Evolutionary conservation across 2,329 filamentous ascomycete species (phyloP).

Genomic region (Laburnicola sp.): DNA sequence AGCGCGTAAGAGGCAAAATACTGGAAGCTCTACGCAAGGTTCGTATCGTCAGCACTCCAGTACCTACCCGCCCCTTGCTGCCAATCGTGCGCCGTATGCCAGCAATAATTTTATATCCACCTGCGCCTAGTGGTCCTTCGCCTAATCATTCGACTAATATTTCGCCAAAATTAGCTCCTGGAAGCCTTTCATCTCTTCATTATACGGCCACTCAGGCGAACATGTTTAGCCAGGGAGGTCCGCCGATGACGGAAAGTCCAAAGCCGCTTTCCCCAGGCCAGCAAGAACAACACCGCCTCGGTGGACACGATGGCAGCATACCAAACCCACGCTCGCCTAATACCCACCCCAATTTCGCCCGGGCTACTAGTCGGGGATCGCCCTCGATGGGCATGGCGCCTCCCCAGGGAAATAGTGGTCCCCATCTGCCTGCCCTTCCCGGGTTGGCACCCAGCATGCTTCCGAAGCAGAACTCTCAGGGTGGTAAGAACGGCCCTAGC

Average conservation of each 20-base stretch:
- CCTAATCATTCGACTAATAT: conserved; percentile 47
- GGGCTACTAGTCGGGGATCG: conserved; percentile 60
- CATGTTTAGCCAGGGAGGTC: conserved; percentile 69
- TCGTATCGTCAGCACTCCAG: conserved; percentile 68
- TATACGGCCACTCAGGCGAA: conserved; percentile 46
- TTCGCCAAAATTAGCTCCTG: conserved; percentile 43
- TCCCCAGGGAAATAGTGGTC: conserved; percentile 47
- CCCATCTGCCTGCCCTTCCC: conserved; percentile 50
- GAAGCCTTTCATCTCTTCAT: conserved; percentile 43
- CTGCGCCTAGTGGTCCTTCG: conserved; percentile 32
- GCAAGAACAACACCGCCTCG: conserved; percentile 58
- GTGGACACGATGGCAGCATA: conserved; percentile 52
- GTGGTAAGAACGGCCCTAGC: conserved; percentile 42
- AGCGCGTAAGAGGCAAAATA: conserved; percentile 70
- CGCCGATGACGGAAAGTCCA: conserved; percentile 76
- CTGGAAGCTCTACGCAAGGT: conserved; percentile 56
- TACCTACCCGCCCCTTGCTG: conserved; percentile 75
- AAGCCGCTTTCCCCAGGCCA: conserved; percentile 76
- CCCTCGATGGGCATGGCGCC: conserved; percentile 53
- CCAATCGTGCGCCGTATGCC: conserved; percentile 31
- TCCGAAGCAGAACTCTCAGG: conserved; percentile 36
- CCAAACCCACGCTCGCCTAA: conserved; percentile 67
- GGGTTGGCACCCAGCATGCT: conserved; percentile 43
- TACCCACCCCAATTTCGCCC: conserved; percentile 64
- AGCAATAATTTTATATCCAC: conserved; percentile 43